Conservation (phyloP, 306 rosid species). For the Leucaena leucocephala region DNA sequence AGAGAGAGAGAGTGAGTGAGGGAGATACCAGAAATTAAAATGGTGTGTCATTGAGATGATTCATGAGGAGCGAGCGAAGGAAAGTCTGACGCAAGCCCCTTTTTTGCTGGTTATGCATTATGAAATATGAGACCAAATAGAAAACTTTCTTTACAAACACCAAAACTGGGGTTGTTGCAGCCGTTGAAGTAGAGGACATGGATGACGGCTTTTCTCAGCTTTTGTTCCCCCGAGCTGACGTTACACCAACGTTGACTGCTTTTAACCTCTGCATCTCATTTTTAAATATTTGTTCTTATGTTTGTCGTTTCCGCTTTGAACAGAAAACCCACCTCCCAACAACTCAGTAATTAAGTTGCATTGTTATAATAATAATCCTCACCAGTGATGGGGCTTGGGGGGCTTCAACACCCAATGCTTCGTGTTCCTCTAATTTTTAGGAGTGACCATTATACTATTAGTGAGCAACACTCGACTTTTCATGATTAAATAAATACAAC, state of each 20-base stretch:
- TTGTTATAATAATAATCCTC: not conserved
- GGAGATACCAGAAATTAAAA: not conserved
- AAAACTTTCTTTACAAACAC: slow-evolving; percentile 21
- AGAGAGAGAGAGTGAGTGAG: not conserved
- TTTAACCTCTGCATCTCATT: not conserved
- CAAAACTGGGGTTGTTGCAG: slow-evolving; percentile 25
- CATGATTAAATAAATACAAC: not conserved
- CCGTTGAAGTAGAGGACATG: slow-evolving; percentile 49
- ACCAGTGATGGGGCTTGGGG: not conserved
- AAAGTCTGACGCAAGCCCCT: slow-evolving; percentile 44
- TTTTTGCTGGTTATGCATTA: slow-evolving; percentile 16
- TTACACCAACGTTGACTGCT: slow-evolving; percentile 45
- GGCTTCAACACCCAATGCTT: slow-evolving; percentile 40
- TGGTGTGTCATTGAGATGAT: not conserved
- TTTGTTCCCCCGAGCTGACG: slow-evolving; percentile 57
- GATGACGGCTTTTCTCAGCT: slow-evolving; percentile 54
- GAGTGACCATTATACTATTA: slow-evolving; percentile 10
- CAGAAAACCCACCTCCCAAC: slow-evolving; percentile 4
- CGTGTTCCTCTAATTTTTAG: slow-evolving; percentile 9
- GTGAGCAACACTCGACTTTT: not conserved
- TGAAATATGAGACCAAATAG: not conserved
- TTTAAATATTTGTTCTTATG: slow-evolving; percentile 6
- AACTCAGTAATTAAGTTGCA: not conserved
- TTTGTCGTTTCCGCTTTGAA: slow-evolving; percentile 43
- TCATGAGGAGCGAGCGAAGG: slow-evolving; percentile 16